A percentile compares a stretch with the other conserved stretches of the same genome.
Conservation (phyloP, 345 rosid genomes). For the Rhizophora apiculata region DNA sequence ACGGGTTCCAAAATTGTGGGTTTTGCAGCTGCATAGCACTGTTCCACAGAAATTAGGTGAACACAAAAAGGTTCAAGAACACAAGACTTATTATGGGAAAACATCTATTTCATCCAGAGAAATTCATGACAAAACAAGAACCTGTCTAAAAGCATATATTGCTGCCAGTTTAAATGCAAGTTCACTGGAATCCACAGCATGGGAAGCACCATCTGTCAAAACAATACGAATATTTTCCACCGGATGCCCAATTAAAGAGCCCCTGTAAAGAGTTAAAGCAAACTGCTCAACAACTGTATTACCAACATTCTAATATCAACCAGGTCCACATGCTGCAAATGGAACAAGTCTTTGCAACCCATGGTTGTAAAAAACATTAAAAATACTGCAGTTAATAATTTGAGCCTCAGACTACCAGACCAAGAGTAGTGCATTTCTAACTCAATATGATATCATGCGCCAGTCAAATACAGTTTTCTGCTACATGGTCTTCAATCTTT, state of each 20-base stretch:
- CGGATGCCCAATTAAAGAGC: slow-evolving; percentile 93
- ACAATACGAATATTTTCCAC: slow-evolving; percentile 83
- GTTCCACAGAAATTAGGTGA: slow-evolving; percentile 17
- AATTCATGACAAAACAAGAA: slow-evolving; percentile 8
- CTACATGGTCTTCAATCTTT: too few species aligned
- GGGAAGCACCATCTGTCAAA: slow-evolving; percentile 92
- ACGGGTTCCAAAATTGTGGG: slow-evolving; percentile 95
- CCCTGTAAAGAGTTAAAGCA: slow-evolving; percentile 39
- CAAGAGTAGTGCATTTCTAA: too few species aligned
- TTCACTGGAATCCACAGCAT: slow-evolving; percentile 96
- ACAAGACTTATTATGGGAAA: neutral
- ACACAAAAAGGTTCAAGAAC: neutral
- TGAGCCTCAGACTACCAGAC: too few species aligned
- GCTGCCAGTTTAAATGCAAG: slow-evolving; percentile 96
- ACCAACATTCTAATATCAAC: too few species aligned
- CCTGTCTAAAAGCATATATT: slow-evolving; percentile 97
- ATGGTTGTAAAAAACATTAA: too few species aligned
- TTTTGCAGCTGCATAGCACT: slow-evolving; percentile 81
- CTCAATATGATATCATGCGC: too few species aligned
- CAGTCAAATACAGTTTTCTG: too few species aligned
- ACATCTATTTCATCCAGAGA: neutral
- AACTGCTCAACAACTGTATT: too few species aligned
- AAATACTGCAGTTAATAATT: too few species aligned
- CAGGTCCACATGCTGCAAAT: too few species aligned
- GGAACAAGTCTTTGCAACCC: too few species aligned